Evolutionary conservation across 805 yeast species (phyloP), one percentile per base, ranked within the genome.

Genomic region (Ogataea degrootiae): DNA sequence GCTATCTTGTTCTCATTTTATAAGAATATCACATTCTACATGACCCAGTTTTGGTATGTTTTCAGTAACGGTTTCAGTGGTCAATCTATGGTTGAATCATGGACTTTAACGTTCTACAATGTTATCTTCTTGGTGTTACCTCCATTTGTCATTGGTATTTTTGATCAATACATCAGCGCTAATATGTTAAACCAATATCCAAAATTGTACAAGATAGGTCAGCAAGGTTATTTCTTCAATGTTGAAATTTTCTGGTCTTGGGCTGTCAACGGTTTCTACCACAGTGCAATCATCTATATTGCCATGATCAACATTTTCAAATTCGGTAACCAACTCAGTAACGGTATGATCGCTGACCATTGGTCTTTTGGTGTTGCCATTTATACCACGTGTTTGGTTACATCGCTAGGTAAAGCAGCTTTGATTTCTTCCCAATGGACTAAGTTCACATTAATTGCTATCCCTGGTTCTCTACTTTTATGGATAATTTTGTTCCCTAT

Each of bases 31-130:
- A 89, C 97, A 2, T 76, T 94, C 48, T 95, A 92, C 68, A 87
- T 94, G 96, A 89, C 97, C 3, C 99, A 94, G 70, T 94, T 94
- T 67, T 94, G 99, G 99, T 94, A 79, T 67, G 97, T 92, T 19
- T 94, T 94, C 64, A 76, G 83, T 50, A 94, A 91, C 65, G 92
- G 89, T 5, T 94, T 80, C 62, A 88, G 97, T 21, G 99, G 99
- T 16, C 97, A 94, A 68, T 88, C 96, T 0, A 83, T 94, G 58
- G 86, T 87, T 64, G 99, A 94, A 66, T 91, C 98, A 0, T 94
- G 99, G 99, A 89, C 97, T 0, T 80, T 95, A 63, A 94, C 99
- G 0, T 87, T 87, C 55, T 95, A 94, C 72, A 94, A 95, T 62
- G 96, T 95, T 11, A 76, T 95, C 45, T 94, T 92, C 68, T 88